Evolutionary conservation across 495 filamentous ascomycete species (phyloP).

Genomic region (Clavariopsis aquatica): DNA sequence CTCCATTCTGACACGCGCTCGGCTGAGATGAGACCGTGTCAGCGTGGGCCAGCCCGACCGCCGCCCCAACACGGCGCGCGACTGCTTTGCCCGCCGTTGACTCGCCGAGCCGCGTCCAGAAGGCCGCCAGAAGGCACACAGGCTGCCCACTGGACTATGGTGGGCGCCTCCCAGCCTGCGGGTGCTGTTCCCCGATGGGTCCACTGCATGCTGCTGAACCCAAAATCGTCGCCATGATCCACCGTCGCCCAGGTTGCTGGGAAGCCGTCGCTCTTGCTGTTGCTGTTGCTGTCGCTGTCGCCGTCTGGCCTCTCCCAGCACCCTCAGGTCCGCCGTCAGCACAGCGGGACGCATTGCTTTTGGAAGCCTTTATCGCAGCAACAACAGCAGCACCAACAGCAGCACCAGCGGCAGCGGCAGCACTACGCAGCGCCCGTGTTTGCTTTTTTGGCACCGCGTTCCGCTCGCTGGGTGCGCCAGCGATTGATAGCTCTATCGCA

Average conservation of each 20-base stretch:
- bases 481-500: slow-evolving; percentile 11
- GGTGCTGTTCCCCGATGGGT: slow-evolving; percentile 20
- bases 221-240: slow-evolving; percentile 3
- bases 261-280: too few species aligned
- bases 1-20: slow-evolving; percentile 21
- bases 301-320: neutral
- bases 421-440: too few species aligned
- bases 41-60: slow-evolving; percentile 5
- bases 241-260: slow-evolving; percentile 29
- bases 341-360: slow-evolving; percentile 8
- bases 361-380: neutral
- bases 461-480: neutral
- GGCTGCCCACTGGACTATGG: too few species aligned
- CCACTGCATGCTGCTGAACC: slow-evolving; percentile 11
- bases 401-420: too few species aligned
- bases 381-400: neutral
- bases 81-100: slow-evolving; percentile 13
- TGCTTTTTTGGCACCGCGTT: slow-evolving; percentile 25
- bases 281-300: too few species aligned
- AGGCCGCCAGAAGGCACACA: slow-evolving; percentile 7
- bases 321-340: neutral
- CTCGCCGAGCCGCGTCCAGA: slow-evolving; percentile 23
- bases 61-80: neutral
- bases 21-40: slow-evolving; percentile 32
- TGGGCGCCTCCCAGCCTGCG: slow-evolving; percentile 18